Conservation (phyloP, 441 rosid species). For the Erodium moschatum region DNA sequence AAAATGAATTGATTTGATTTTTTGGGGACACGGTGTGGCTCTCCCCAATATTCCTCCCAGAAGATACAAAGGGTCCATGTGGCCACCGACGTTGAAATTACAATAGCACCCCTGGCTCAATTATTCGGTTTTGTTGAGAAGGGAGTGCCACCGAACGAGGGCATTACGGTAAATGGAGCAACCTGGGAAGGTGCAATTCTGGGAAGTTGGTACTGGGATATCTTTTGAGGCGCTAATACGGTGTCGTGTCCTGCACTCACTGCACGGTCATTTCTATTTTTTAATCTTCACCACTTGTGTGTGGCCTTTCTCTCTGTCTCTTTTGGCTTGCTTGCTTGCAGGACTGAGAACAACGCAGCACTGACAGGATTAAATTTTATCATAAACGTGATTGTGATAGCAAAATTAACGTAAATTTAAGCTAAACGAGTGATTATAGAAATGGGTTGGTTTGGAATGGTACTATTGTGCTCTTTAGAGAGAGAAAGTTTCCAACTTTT, state of each 20-base stretch:
- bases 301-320: not conserved
- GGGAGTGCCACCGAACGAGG: not conserved
- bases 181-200: not conserved
- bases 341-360: not conserved
- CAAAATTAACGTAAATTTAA: not conserved
- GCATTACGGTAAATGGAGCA: not conserved
- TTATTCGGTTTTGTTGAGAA: not conserved
- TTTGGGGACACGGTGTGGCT: not conserved
- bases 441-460: not conserved
- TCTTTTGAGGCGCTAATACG: not conserved
- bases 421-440: not conserved
- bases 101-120: slow-evolving; percentile 16
- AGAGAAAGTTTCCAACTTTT: slow-evolving; percentile 1
- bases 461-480: not conserved
- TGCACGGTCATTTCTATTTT: too few relatives aligned
- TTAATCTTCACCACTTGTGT: too few relatives aligned
- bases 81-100: not conserved
- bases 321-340: not conserved
- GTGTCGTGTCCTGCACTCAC: not conserved
- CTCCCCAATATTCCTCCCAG: slow-evolving; percentile 5
- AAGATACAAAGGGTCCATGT: not conserved
- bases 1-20: too few relatives aligned
- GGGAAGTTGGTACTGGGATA: slow-evolving; percentile 6
- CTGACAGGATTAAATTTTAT: not conserved
- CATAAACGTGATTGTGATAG: not conserved